Evolutionary conservation across 805 yeast genomes (phyloP), one percentile per base, ranked within the genome.

Genomic region (Monosporozyma aquatica): DNA sequence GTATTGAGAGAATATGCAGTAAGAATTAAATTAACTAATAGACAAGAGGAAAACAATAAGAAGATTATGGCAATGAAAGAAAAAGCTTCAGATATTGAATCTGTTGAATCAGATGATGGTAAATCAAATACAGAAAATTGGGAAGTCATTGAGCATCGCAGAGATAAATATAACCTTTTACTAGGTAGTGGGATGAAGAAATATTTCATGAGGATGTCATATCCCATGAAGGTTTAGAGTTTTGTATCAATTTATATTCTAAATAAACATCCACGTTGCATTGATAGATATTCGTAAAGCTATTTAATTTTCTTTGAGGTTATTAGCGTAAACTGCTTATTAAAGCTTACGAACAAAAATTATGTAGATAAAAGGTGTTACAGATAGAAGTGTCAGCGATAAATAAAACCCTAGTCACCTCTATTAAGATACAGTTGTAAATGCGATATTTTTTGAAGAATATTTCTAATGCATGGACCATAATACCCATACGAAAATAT

Each of bases 1-100:
- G 62, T 74, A 0, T 63, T 75, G 17, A 65, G 87, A 47, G 80
- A 76, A 47, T 66, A 68, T 65, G 64, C 72, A 42, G 72, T 79
- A 2, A 50, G 66, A 35, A 56, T 71, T 38, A 65, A 65, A 53
- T 47, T 77, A 13, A 42, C 42, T 3, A 42, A 39, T 13, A 44
- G 52, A 43, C 43, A 40, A 26, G 39, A 35, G 8, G 43, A 43
- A 21, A 43, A 24, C 11, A 30, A 22, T 14, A 22, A 32, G 14
- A 29, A 38, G 14, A 3, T 43, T 5, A n/a, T 24, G 15, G 42
- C 24, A 18, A 14, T 22, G 3, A 7, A 10, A 7, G 37, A 37
- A 17, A 29, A 23, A 4, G 21, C 25, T 6, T 18, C 30, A 3
- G 27, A 40, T 15, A 39, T 38, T 11, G 43, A 37, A 15, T 25